Percentiles rank a stretch among this genome's conserved stretches.
Conservation (phyloP, 2,329 filamentous ascomycete species). For the Diaporthe sp. region DNA sequence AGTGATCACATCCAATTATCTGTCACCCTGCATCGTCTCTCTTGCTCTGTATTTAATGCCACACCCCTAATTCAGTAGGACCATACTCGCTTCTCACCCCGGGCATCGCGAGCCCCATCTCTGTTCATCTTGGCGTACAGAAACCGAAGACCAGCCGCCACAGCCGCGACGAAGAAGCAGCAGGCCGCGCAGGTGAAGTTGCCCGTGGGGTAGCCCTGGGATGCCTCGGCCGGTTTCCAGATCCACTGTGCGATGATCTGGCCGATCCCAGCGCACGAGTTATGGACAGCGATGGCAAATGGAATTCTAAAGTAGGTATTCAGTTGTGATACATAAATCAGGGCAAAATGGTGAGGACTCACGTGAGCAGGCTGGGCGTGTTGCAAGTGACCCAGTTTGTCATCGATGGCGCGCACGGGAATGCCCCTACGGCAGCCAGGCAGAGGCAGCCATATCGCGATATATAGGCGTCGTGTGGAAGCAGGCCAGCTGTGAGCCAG, state of each 20-base stretch:
- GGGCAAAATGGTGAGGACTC: not conserved
- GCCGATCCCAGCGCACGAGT: conserved; percentile 53
- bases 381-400: conserved; percentile 57
- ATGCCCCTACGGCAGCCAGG: conserved; percentile 54
- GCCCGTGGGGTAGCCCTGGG: conserved; percentile 53
- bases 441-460: conserved; percentile 54
- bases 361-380: conserved; percentile 52
- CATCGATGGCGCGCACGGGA: conserved; percentile 53
- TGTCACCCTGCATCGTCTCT: not conserved
- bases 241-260: conserved; percentile 58
- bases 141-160: conserved; percentile 44
- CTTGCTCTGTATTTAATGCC: not conserved
- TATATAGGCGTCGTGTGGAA: conserved; percentile 46
- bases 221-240: conserved; percentile 51
- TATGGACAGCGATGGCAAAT: conserved; percentile 55
- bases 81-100: conserved; percentile 46
- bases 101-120: conserved; percentile 42
- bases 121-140: conserved; percentile 47
- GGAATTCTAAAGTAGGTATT: conserved; percentile 44
- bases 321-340: not conserved
- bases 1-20: no score
- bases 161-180: conserved; percentile 50
- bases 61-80: conserved; percentile 41
- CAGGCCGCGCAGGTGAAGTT: conserved; percentile 57
- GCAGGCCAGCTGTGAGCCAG: conserved; percentile 50